These are phyloP conservation scores for Ambrosia trifida DNA, from an alignment of 129 eudicot genomes.

Conservation along the genomic window DNA sequence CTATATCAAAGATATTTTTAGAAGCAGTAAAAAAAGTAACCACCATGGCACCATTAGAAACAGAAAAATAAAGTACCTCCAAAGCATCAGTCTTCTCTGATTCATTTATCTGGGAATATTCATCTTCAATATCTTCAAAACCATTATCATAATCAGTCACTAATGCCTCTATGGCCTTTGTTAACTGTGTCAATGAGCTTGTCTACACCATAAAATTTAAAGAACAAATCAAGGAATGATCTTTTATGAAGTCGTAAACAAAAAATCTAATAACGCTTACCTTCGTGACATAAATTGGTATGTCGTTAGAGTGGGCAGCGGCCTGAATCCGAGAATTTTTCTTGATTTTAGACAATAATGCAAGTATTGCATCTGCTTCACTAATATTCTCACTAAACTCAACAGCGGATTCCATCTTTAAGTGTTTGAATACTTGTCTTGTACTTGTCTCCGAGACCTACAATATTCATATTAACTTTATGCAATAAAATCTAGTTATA, in stretches of 20 bases:
- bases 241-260: not conserved
- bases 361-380: constrained; percentile 90
- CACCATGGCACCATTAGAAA: not conserved
- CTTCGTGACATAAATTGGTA: constrained; percentile 79
- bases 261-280: constrained; percentile 31
- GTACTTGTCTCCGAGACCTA: constrained; percentile 79
- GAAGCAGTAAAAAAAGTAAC: not conserved
- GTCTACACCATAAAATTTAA: constrained; percentile 50
- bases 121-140: constrained; percentile 56
- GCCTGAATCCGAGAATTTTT: constrained; percentile 89
- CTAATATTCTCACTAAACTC: constrained; percentile 84
- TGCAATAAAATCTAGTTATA: not conserved
- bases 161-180: constrained; percentile 68
- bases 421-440: constrained; percentile 64
- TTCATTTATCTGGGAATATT: constrained; percentile 53
- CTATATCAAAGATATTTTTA: not conserved
- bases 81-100: constrained; percentile 88
- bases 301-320: constrained; percentile 83
- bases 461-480: constrained; percentile 29
- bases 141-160: constrained; percentile 68
- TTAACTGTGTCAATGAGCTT: constrained; percentile 65
- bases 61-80: constrained; percentile 59
- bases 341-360: constrained; percentile 75
- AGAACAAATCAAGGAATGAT: constrained; percentile 24
- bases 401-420: constrained; percentile 57